A percentile compares a stretch with the other conserved stretches of the same genome.
These are phyloP conservation scores for Tuber calosporum DNA, from an alignment of 495 filamentous ascomycete species.

Conservation along the genomic window DNA sequence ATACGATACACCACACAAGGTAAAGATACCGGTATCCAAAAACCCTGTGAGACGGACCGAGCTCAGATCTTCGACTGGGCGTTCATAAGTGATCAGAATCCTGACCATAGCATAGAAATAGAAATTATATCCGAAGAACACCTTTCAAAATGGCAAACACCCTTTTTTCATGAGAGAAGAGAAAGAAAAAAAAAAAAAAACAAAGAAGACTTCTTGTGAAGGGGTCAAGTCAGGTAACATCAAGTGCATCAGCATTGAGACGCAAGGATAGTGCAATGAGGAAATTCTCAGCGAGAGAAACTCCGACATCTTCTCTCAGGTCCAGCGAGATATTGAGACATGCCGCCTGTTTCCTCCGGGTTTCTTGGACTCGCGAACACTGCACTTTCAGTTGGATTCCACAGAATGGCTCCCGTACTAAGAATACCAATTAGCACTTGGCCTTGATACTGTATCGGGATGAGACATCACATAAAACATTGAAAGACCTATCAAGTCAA, in stretches of 20 bases:
- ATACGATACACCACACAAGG: neutral
- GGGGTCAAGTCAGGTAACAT: neutral
- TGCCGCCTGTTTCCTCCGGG: neutral
- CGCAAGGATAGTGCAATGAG: neutral
- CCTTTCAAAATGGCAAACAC: neutral
- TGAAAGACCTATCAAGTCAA: neutral
- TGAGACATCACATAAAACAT: neutral
- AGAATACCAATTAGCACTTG: neutral
- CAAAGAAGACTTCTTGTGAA: neutral
- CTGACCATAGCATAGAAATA: neutral
- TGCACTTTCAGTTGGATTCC: neutral
- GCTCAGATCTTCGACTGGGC: neutral
- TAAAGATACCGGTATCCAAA: neutral
- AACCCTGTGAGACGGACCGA: neutral
- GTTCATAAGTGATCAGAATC: neutral
- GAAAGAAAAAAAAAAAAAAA: neutral
- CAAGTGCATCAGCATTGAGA: neutral
- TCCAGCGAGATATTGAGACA: neutral
- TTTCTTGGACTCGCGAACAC: neutral
- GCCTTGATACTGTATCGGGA: neutral
- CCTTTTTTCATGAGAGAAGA: neutral
- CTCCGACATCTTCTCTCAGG: neutral
- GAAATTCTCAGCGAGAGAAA: slow-evolving; percentile 4
- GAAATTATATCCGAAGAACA: neutral
- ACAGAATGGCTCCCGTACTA: neutral